Evolutionary conservation across 192 early-diverging fungal genomes (phyloP), one percentile per base, ranked within the genome.

Genomic region (Backusella tuberculispora): DNA sequence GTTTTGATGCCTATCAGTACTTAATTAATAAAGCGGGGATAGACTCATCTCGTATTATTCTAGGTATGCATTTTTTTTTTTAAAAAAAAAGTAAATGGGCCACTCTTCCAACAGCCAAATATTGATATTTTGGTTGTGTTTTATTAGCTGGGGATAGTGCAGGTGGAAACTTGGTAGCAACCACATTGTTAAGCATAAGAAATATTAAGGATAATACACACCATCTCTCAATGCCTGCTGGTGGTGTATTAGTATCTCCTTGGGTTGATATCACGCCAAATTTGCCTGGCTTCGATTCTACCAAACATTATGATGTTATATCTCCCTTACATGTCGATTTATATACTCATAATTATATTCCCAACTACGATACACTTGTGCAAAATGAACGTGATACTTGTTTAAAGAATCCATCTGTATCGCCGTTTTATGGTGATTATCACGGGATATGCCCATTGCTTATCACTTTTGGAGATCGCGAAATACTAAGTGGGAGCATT

Each of bases 391-490:
- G 46, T 15, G 6, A 19, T 10, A 1, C 10, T 2, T 34, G 24
- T 47, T 42, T 53, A 38, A 38, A 19, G 10, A n/a, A 72, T 10
- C 72, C 72, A n/a, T 8, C 37, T 12, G 7, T 70, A 0, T 76
- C 74, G 6, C 74, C 74, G 45, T 19, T 60, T 5, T 63, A 60
- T 70, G 74, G 66, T 0, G 43, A 63, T n/a, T 76, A 44, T 56
- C 15, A 29, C 0, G 48, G 66, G 4, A 9, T 17, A 5, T 69
- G 66, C 8, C 66, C 67, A 1, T 24, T 76, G 3, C 43, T 70
- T 38, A 29, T 76, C 12, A 37, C 66, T 15, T 69, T 70, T 44
- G 74, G 66, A 29, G 68, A 63, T 5, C 37, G n/a, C 10, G 74
- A 69, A 56, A 10, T 76, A 29, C 64, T 76, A 12, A 42, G 48